Percentiles rank a stretch among this genome's conserved stretches.
Conservation (phyloP, 2,329 filamentous ascomycete species). For the Aspergillus pseudoterreus region DNA sequence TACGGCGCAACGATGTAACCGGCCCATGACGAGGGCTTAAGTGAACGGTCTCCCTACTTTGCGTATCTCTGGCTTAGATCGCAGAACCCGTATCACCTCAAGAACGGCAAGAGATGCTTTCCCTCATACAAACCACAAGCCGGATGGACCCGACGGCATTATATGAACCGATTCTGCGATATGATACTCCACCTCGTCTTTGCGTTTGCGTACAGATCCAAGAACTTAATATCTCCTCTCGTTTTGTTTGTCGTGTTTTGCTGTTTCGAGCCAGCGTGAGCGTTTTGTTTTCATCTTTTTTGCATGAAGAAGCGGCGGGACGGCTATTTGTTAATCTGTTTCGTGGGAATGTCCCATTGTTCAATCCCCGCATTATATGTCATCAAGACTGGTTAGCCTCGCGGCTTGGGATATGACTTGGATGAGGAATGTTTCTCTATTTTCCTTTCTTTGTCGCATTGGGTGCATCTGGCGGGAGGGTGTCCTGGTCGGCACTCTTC, state of each 20-base stretch:
- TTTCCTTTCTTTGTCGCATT: conserved; percentile 28
- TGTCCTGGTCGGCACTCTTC: conserved; percentile 11
- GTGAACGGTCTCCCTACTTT: conserved; percentile 25
- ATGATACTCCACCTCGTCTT: conserved; percentile 39
- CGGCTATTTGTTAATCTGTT: conserved; percentile 41
- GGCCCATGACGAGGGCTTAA: conserved; percentile 27
- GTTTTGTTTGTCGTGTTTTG: conserved; percentile 4
- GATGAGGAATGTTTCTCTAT: conserved; percentile 36
- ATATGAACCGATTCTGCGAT: conserved; percentile 45
- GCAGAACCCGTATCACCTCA: conserved; percentile 19
- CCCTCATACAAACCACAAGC: conserved; percentile 37
- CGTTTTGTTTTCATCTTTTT: conserved; percentile 23
- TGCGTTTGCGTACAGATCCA: conserved; percentile 23
- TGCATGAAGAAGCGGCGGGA: conserved; percentile 47
- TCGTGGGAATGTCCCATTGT: conserved; percentile 33
- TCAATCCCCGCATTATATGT: conserved; percentile 42
- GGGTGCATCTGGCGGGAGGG: conserved; percentile 5
- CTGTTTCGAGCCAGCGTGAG: conserved; percentile 24
- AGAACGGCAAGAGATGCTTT: conserved; percentile 32
- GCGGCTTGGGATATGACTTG: conserved; percentile 45
- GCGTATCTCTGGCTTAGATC: conserved; percentile 22
- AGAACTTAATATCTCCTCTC: conserved; percentile 39
- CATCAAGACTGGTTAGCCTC: conserved; percentile 49
- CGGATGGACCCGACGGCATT: conserved; percentile 55
- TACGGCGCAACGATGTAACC: conserved; percentile 71